Evolutionary conservation across 208 protist species (phyloP).

Genomic region (Trypanosoma cruzi): DNA sequence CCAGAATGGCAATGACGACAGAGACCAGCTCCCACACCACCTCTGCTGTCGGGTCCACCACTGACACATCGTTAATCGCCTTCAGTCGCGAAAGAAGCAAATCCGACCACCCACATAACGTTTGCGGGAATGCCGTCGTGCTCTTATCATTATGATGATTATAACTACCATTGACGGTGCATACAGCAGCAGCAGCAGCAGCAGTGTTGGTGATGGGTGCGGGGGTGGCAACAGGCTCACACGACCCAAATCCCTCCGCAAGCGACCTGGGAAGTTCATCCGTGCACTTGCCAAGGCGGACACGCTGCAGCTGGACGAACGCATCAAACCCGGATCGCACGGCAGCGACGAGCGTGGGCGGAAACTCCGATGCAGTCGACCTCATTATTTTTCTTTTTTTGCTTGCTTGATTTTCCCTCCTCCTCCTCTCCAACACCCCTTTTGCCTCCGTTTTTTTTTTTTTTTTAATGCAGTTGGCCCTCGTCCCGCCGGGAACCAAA

Average conservation of each 20-base stretch:
- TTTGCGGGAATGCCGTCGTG: constrained; percentile 1
- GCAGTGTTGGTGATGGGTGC: not conserved
- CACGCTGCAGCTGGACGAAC: constrained; percentile 33
- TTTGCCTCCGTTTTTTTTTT: no score
- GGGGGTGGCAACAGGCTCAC: not conserved
- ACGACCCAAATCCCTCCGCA: not conserved
- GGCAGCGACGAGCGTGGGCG: constrained; percentile 24
- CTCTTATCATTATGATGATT: not conserved
- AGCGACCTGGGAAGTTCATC: not conserved
- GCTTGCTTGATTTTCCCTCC: not conserved
- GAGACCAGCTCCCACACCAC: constrained; percentile 54
- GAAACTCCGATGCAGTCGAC: constrained; percentile 11
- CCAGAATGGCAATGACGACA: constrained; percentile 41
- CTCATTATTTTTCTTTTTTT: not conserved
- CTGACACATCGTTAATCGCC: constrained; percentile 14
- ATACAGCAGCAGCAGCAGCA: not conserved
- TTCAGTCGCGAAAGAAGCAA: constrained; percentile 36
- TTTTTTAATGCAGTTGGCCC: not conserved
- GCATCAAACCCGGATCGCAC: constrained; percentile 36
- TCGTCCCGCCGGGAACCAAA: not conserved
- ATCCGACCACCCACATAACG: constrained; percentile 36
- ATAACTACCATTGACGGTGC: not conserved
- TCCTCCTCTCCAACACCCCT: no score
- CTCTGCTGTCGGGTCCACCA: constrained; percentile 33
- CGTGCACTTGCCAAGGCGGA: constrained; percentile 22